Evolutionary conservation across 2,329 filamentous ascomycete species (phyloP).

Genomic region (Periconia digitata): DNA sequence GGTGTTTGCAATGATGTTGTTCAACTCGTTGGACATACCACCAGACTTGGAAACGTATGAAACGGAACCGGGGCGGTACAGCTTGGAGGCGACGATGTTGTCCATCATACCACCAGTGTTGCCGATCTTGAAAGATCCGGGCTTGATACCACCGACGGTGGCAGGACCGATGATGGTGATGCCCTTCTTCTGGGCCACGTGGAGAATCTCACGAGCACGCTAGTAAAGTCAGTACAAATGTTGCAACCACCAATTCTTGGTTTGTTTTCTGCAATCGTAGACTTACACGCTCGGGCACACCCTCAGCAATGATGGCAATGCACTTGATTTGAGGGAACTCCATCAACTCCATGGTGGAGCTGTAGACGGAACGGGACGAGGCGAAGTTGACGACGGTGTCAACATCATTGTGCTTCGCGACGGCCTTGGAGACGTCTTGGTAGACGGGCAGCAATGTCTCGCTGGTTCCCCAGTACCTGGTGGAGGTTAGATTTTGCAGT

Average conservation of each 20-base stretch:
- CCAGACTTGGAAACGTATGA: constrained; percentile 99
- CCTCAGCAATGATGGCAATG: constrained; percentile 99
- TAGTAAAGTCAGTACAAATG: constrained; percentile 41
- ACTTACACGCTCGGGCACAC: constrained; percentile 94
- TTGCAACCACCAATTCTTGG: not conserved
- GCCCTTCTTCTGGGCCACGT: constrained; percentile 96
- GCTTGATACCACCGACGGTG: constrained; percentile 99
- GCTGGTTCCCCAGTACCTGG: constrained; percentile 95
- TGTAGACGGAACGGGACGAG: constrained; percentile 97
- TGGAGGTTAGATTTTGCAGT: not conserved
- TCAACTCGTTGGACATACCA: constrained; percentile 99
- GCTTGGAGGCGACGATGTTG: constrained; percentile 99
- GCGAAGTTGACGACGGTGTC: constrained; percentile 99
- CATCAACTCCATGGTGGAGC: constrained; percentile 98
- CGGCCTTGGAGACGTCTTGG: constrained; percentile 88
- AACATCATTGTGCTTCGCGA: constrained; percentile 94
- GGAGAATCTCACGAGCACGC: constrained; percentile 96
- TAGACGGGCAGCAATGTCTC: constrained; percentile 98
- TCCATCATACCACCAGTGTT: constrained; percentile 99
- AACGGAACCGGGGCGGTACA: constrained; percentile 98
- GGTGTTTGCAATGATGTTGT: constrained; percentile 97
- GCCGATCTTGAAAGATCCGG: constrained; percentile 98
- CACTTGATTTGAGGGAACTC: constrained; percentile 95
- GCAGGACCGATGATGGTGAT: constrained; percentile 98
- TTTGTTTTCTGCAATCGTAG: too few relatives aligned